These are phyloP conservation scores for Oryza australiensis DNA, from an alignment of 176 grass and related monocot species.

Conservation along the genomic window DNA sequence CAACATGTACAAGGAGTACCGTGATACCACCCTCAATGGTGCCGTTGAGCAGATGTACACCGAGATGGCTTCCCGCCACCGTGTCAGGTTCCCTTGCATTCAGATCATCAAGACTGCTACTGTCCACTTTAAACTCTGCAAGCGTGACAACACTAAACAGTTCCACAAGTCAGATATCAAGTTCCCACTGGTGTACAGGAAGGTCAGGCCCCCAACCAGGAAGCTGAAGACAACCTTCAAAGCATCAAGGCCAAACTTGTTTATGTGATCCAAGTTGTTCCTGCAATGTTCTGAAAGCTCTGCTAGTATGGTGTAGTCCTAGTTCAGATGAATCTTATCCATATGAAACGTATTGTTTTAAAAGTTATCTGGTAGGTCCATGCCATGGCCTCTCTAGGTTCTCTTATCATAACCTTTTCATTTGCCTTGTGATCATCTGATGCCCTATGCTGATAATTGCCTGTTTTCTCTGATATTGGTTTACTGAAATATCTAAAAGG, in stretches of 20 bases:
- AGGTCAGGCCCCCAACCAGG: slow-evolving; percentile 65
- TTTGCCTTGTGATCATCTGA: background rate
- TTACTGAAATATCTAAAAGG: background rate
- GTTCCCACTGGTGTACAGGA: slow-evolving; percentile 63
- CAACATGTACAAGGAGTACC: slow-evolving; percentile 83
- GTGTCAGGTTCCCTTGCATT: slow-evolving; percentile 57
- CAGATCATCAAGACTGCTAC: slow-evolving; percentile 80
- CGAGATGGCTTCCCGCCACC: slow-evolving; percentile 78
- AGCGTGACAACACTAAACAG: slow-evolving; percentile 70
- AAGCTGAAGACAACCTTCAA: slow-evolving; percentile 81
- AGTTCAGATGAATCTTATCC: slow-evolving; percentile 25
- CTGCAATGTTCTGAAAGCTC: slow-evolving; percentile 9
- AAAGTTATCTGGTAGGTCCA: slow-evolving; percentile 11
- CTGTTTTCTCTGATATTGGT: background rate
- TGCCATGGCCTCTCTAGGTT: slow-evolving; percentile 13
- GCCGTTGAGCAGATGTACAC: slow-evolving; percentile 76
- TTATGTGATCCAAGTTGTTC: slow-evolving; percentile 48
- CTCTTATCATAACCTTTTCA: background rate
- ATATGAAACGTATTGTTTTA: slow-evolving; percentile 2
- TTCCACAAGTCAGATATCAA: slow-evolving; percentile 69
- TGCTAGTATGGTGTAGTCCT: slow-evolving; percentile 1
- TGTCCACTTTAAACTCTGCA: slow-evolving; percentile 65
- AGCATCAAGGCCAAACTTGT: slow-evolving; percentile 73
- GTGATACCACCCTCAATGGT: slow-evolving; percentile 73
- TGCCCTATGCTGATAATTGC: background rate